Evolutionary conservation across 1,284 basidiomycete genomes (phyloP).

Genomic region (Cutaneotrichosporon cutaneum): DNA sequence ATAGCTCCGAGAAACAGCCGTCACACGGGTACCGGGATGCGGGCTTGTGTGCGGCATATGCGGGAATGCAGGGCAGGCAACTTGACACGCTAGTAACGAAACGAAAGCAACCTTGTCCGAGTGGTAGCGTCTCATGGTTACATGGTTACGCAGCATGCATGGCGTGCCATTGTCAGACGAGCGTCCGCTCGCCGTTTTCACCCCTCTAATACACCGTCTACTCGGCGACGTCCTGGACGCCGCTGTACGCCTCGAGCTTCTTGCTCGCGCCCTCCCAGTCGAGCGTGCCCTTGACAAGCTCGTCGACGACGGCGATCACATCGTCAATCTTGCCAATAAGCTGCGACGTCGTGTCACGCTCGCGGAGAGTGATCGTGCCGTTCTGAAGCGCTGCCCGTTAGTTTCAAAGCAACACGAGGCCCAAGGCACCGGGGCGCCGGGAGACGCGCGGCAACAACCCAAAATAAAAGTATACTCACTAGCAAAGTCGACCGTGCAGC

Average conservation of each 20-base stretch:
- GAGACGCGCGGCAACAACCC: neutral
- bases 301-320: constrained; percentile 76
- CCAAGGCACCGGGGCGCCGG: neutral
- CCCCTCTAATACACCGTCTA: constrained; percentile 14
- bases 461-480: constrained; percentile 62
- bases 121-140: too few species aligned
- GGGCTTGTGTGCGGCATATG: too few species aligned
- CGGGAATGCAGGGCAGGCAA: too few species aligned
- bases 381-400: constrained; percentile 68
- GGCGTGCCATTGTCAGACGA: too few species aligned
- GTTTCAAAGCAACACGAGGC: neutral
- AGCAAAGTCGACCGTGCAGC: constrained; percentile 95
- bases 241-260: constrained; percentile 77
- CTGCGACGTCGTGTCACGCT: constrained; percentile 92
- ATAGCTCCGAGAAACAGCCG: too few species aligned
- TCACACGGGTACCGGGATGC: too few species aligned
- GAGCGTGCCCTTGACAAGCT: constrained; percentile 69
- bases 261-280: constrained; percentile 76
- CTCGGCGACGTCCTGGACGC: constrained; percentile 82
- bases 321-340: constrained; percentile 89
- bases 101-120: too few species aligned
- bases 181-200: too few species aligned
- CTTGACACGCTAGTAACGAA: too few species aligned
- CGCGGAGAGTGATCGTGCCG: constrained; percentile 83
- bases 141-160: too few species aligned